Percentiles rank a stretch among this genome's conserved stretches.
phyloP scores from a whole-genome alignment of 768 basidiomycete genomes.

The Cytidiella melzeri region DNA sequence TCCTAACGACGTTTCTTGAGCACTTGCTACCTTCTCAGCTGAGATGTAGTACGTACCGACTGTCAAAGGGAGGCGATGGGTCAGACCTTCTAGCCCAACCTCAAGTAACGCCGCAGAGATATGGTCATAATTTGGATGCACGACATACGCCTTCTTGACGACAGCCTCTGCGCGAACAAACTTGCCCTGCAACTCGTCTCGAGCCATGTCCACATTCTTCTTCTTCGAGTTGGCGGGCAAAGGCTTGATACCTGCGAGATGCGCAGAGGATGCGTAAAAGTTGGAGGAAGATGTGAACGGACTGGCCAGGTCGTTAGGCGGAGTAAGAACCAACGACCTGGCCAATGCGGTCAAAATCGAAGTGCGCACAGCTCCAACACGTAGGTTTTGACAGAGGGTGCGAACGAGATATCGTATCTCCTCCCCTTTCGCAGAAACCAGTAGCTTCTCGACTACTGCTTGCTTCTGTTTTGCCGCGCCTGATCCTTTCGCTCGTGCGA shows the following conservation, averaged over 20 bases:
- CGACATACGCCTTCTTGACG: slow-evolving; percentile 67
- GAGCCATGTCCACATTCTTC: slow-evolving; percentile 24
- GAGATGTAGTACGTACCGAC: slow-evolving; percentile 46
- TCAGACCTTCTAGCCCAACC: slow-evolving; percentile 53
- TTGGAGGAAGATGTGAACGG: slow-evolving; percentile 19
- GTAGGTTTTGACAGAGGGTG: slow-evolving; percentile 66
- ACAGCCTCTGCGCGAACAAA: slow-evolving; percentile 56
- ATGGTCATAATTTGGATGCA: slow-evolving; percentile 72
- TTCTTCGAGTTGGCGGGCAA: slow-evolving; percentile 22
- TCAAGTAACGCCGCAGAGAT: slow-evolving; percentile 58
- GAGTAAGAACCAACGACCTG: slow-evolving; percentile 64
- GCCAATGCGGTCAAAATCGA: slow-evolving; percentile 79
- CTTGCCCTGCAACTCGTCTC: slow-evolving; percentile 33
- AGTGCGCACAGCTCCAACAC: slow-evolving; percentile 84
- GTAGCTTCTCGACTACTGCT: slow-evolving; percentile 68
- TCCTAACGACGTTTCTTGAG: slow-evolving; percentile 35
- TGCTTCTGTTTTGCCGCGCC: slow-evolving; percentile 76
- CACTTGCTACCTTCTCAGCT: slow-evolving; percentile 1
- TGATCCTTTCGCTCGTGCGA: slow-evolving; percentile 63
- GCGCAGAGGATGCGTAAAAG: slow-evolving; percentile 27
- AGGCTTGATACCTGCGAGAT: slow-evolving; percentile 24
- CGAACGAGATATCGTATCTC: slow-evolving; percentile 81
- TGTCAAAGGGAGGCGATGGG: slow-evolving; percentile 54
- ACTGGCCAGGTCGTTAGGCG: slow-evolving; percentile 26
- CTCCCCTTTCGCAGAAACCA: slow-evolving; percentile 83